Evolutionary conservation across 2,329 filamentous ascomycete genomes (phyloP).

Genomic region (Cryphonectria naterciae): DNA sequence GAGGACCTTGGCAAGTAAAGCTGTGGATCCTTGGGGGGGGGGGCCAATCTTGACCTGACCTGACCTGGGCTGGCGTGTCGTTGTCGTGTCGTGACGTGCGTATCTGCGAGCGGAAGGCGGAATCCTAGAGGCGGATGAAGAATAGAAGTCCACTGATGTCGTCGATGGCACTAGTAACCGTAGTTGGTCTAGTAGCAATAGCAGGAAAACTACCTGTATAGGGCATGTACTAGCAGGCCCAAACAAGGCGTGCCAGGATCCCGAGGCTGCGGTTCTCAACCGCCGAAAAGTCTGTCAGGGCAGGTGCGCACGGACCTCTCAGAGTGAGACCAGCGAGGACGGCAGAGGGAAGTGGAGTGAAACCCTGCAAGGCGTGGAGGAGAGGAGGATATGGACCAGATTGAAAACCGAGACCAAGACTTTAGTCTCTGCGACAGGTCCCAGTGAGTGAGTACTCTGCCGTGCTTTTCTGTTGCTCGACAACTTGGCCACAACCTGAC

Average conservation of each 20-base stretch:
- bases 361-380: neutral
- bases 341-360: neutral
- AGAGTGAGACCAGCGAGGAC: neutral
- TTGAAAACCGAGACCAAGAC: neutral
- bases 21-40: neutral
- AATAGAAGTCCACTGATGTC: slow-evolving; percentile 9
- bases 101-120: neutral
- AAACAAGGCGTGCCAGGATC: slow-evolving; percentile 3
- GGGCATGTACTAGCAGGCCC: neutral
- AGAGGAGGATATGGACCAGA: neutral
- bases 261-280: neutral
- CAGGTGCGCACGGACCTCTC: slow-evolving; percentile 4
- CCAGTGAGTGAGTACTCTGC: neutral
- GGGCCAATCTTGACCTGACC: neutral
- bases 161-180: slow-evolving; percentile 5
- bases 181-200: neutral
- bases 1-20: neutral
- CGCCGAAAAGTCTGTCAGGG: slow-evolving; percentile 8
- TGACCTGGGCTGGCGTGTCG: neutral
- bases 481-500: neutral
- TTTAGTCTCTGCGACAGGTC: neutral
- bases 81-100: slow-evolving; percentile 1
- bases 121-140: neutral
- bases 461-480: neutral
- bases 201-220: neutral